These are phyloP conservation scores for Talaromyces proteolyticus DNA, from an alignment of 495 filamentous ascomycete species.

Conservation along the genomic window DNA sequence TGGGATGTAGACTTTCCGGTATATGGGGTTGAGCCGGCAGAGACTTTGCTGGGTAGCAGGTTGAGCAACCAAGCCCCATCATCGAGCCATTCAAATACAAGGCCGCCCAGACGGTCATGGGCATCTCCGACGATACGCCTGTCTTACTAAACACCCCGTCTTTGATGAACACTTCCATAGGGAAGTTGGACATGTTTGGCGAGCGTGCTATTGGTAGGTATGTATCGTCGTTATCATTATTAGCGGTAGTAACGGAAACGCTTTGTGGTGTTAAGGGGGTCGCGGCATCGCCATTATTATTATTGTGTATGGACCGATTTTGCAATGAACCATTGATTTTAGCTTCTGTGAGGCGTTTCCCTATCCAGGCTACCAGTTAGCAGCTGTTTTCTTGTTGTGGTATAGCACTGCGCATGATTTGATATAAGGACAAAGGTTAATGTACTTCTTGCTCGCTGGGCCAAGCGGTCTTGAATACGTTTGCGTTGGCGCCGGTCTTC, in stretches of 20 bases:
- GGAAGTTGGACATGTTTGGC: not conserved
- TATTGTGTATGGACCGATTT: not conserved
- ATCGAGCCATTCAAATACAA: conserved; percentile 5
- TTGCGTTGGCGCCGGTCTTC: conserved; percentile 5
- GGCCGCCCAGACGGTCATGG: conserved; percentile 3
- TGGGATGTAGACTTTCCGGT: conserved; percentile 8
- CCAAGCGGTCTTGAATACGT: conserved; percentile 10
- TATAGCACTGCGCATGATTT: not conserved
- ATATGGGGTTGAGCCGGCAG: not conserved
- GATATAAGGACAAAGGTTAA: not conserved
- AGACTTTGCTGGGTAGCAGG: not conserved
- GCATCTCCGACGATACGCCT: not conserved
- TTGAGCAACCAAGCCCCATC: conserved; percentile 6
- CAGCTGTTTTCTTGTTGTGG: too few species aligned
- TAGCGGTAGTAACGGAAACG: not conserved
- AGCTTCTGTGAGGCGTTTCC: not conserved
- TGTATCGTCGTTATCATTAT: not conserved
- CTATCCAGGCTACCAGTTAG: too few species aligned
- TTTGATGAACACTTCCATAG: not conserved
- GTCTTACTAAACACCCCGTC: not conserved
- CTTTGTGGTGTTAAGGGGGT: not conserved
- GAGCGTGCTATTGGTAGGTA: not conserved
- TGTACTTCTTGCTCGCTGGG: conserved; percentile 11
- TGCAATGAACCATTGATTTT: not conserved
- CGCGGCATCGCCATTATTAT: not conserved